These are phyloP conservation scores for Cercophora newfieldiana DNA, from an alignment of 495 filamentous ascomycete species.

Conservation along the genomic window DNA sequence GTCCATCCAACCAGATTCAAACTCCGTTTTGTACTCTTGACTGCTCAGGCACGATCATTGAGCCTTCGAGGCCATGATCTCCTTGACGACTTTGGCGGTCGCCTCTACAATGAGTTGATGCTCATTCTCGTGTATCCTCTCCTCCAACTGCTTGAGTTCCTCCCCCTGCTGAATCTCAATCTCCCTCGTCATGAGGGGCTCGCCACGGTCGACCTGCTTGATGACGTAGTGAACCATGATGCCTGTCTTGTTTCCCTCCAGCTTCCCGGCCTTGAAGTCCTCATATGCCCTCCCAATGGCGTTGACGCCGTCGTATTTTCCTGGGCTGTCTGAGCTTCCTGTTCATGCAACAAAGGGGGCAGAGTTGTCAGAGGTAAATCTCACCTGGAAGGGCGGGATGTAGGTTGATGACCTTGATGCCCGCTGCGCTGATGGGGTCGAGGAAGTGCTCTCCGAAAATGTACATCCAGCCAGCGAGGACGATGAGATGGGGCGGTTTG, in stretches of 20 bases:
- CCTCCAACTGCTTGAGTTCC: slow-evolving; percentile 63
- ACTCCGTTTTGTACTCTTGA: not conserved
- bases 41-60: not conserved
- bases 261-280: slow-evolving; percentile 69
- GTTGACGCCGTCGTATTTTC: slow-evolving; percentile 72
- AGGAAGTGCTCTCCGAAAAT: slow-evolving; percentile 52
- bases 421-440: slow-evolving; percentile 58
- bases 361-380: not conserved
- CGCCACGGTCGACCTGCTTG: slow-evolving; percentile 77
- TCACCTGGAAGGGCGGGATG: slow-evolving; percentile 71
- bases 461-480: slow-evolving; percentile 72
- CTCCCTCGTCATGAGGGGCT: slow-evolving; percentile 69
- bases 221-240: slow-evolving; percentile 96
- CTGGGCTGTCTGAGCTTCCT: slow-evolving; percentile 25
- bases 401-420: slow-evolving; percentile 77
- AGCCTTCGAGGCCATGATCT: slow-evolving; percentile 31
- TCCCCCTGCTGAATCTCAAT: slow-evolving; percentile 70
- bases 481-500: slow-evolving; percentile 70
- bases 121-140: slow-evolving; percentile 69
- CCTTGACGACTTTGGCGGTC: slow-evolving; percentile 53
- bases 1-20: not conserved
- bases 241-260: slow-evolving; percentile 69
- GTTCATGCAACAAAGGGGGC: not conserved
- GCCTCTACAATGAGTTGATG: slow-evolving; percentile 70
- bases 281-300: slow-evolving; percentile 78